Base-by-base conservation (phyloP, 163 green algal species). In the Scenedesmus sp. region DNA sequence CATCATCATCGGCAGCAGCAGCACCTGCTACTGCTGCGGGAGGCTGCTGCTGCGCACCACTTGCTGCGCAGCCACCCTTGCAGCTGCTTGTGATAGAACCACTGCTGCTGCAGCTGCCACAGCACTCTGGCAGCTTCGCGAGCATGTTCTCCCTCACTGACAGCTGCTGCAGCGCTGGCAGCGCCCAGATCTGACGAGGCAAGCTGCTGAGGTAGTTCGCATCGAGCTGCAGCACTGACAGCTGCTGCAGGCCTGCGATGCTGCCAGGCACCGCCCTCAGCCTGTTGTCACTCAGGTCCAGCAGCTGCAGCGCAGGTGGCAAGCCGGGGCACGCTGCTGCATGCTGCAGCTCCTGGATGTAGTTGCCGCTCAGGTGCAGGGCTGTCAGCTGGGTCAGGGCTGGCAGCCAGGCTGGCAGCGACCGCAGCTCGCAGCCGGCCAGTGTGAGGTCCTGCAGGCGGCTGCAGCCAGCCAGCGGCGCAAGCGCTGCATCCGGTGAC, bases 131-230 rank as follows among this genome's bases (percentile, higher is more conserved):
- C 46, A 90, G 85, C 44, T 53, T 5, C 10, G 70, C 18, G 35
- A 90, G 72, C 85, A 90, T 90, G 85, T 90, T 90, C 72, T 90
- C 85, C 70, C 49, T 42, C n/a, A 76, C 85, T 43, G 70, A 85
- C 33, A 90, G 46, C 46, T 85, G 15, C 33, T 51, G 40, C 33
- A 90, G 51, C 6, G 24, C 24, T 18, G 85, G 85, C 46, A 90
- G 85, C 72, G 42, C 22, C 85, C 85, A 90, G 12, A 90, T 35
- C 30, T 76, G 70, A n/a, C n/a, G 33, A 13, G 85, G 65, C n/a
- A 90, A 40, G 43, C 7, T 59, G 85, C 46, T 76, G 13, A 90
- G 72, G 35, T 90, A 90, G 51, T 90, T 90, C 3, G 49, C 72
- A 51, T 84, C 46, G 20, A 84, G 44, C 26, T 59, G n/a, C 85